Base-by-base conservation (phyloP, 2,329 filamentous ascomycete species). In the Volutella citrinella region DNA sequence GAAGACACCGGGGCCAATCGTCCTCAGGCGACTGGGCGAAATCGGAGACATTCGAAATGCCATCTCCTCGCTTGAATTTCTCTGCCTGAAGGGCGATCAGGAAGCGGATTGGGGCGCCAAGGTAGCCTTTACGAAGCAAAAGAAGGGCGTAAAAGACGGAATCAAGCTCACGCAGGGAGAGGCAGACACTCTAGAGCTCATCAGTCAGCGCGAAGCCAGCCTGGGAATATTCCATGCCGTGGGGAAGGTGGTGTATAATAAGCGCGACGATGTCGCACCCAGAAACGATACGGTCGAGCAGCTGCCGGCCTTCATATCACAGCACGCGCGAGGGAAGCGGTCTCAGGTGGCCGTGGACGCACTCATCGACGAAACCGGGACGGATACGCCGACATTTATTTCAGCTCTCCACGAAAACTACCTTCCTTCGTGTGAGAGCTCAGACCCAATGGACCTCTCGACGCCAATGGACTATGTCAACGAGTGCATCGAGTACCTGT, bases 171-270 rank as follows among this genome's bases (percentile, higher is more conserved):
- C 89, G 0, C 75, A 76, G 41, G 82, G 84, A 53, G 93, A 97
- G 59, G 70, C 78, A 38, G 84, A 94, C 43, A 90, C 81, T 6
- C 63, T 97, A 9, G 80, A 88, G 53, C 68, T 93, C 39, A 78
- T 97, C 15, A 88, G 86, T 1, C 87, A 90, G 53, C 78, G 93
- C 36, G 93, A 97, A 64, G 83, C 86, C 12, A 95, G 84, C 43
- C 69, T 98, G 4, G 93, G 91, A 3, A 88, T 98, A 31, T 98
- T 98, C 55, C 93, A 98, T 59, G 89, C 93, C 1, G 86, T 97
- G 10, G 93, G 91, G 5, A 96, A 93, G 57, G 87, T 98, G 4
- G 82, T 97, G 1, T 95, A 97, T 66, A 98, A 98, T 66, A 98
- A 96, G 59, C 78, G 93, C 27, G 75, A 84, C 15, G 79, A 83